Evolutionary conservation across 1,139 yeast species (phyloP), one percentile per base, ranked within the genome.

Genomic region (Suhomyces wounanorum): DNA sequence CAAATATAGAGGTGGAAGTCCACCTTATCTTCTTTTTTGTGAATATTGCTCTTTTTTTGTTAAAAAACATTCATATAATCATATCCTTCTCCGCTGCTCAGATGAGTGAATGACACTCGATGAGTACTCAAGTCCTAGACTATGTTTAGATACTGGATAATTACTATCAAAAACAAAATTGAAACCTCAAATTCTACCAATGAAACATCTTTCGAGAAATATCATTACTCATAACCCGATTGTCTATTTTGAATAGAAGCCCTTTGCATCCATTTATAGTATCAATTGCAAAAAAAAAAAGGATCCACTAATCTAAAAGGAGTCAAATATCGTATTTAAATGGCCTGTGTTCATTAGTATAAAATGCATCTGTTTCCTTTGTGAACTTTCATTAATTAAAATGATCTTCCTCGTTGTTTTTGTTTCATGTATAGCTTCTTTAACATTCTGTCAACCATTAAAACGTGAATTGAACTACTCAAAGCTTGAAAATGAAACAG

Each of bases 401-500:
- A 51, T 51, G 53, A 45, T 45, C 16, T 37, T 51, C 25, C 23
- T 45, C 4, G 37, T 40, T 18, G 38, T 56, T 35, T 60, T 55
- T 17, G 50, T 59, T 21, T 42, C 55, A 28, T 54, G 50, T 40
- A 21, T 52, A 37, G 55, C 55, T 9, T 53, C 60, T 17, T 16
- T 55, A 23, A 58, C 62, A 7, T 18, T 58, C 37, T 62, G 64
- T 3, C 64, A 58, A 38, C 69, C 69, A 33, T 48, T 60, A 47
- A 64, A 59, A 52, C 60, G 65, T 49, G 54, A 58, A 41, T 56
- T 59, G 44, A 61, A 64, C 51, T 47, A 53, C 17, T 60, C 67
- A 13, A 60, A 55, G 8, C 56, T 59, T 25, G 56, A 44, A 31
- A 57, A 51, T 14, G 55, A 52, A 4, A 28, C 21, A 8, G 51